Evolutionary conservation across 2,329 filamentous ascomycete genomes (phyloP), one percentile per base, ranked within the genome.

Genomic region (Colletotrichum coccodes): DNA sequence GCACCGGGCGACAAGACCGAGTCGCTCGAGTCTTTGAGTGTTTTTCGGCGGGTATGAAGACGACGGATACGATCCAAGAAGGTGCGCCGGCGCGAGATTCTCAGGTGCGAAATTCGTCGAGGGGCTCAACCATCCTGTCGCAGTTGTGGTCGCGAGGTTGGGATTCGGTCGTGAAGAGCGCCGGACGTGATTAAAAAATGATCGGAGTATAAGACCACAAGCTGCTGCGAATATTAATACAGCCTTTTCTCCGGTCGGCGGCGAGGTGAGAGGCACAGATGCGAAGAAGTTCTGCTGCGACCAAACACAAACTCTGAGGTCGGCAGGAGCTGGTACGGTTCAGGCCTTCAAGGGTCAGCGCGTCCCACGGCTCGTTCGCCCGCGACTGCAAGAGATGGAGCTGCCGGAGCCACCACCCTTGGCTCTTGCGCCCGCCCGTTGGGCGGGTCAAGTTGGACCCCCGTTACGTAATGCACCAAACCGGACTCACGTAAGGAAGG

Each of bases 311-410:
- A 60, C 60, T 34, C 47, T 66, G 54, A 66, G 61, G 61, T 69
- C 65, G 54, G 47, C 61, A 65, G 61, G 28, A 50, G 47, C 46
- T 68, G 65, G 28, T 65, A 44, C 38, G 44, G 60, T 50, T 68
- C 60, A 59, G 60, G 64, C 58, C 52, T 62, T 47, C 54, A 46
- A 52, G 34, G 53, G 61, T 65, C 66, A 69, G 61, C 66, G 66
- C 66, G 66, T 65, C 64, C 60, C 62, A 69, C 54, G 61, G 61
- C 54, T 65, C 49, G 66, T 53, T 36, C 49, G 49, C 59, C 65
- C 57, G 66, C 66, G 66, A 69, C 54, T 54, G 52, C n/a, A n/a
- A n/a, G 52, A 54, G 61, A 68, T 68, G 64, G 64, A 69, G 66
- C 66, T 69, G 54, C 61, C 58, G 42, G 58, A 57, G 50, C 64